These are phyloP conservation scores for Karstenula rhodostoma DNA, from an alignment of 2,329 filamentous ascomycete genomes.

Conservation along the genomic window DNA sequence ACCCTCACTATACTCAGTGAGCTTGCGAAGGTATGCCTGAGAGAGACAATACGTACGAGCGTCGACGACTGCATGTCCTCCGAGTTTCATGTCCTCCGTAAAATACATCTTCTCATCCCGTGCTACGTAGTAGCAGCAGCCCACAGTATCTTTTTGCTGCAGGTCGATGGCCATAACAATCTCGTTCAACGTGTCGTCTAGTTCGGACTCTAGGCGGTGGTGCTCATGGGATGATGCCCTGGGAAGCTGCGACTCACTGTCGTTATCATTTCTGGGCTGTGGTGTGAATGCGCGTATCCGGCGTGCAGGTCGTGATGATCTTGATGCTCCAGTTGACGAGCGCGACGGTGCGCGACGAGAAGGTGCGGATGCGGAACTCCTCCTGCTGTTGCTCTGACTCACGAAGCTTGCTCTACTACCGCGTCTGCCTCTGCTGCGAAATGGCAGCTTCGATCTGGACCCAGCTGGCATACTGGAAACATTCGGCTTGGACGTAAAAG, in stretches of 20 bases:
- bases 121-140: conserved; percentile 84
- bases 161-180: conserved; percentile 83
- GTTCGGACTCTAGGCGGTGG: conserved; percentile 28
- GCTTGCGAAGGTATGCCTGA: background rate
- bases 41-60: conserved; percentile 44
- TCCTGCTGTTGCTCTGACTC: conserved; percentile 19
- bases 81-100: conserved; percentile 77
- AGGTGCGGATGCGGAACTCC: conserved; percentile 14
- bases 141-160: conserved; percentile 73
- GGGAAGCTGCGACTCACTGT: background rate
- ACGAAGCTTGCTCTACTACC: conserved; percentile 16
- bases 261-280: background rate
- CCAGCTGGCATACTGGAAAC: conserved; percentile 25
- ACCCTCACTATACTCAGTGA: conserved; percentile 60
- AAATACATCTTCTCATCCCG: conserved; percentile 74
- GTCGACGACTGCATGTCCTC: conserved; percentile 69
- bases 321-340: conserved; percentile 17
- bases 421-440: conserved; percentile 22
- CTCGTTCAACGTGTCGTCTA: conserved; percentile 67
- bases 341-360: conserved; percentile 21
- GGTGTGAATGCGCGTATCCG: conserved; percentile 2
- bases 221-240: conserved; percentile 2
- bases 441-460: conserved; percentile 14
- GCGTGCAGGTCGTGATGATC: background rate
- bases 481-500: background rate